Evolutionary conservation across 2,329 filamentous ascomycete species (phyloP).

Genomic region (Aspergillus hiratsukae): DNA sequence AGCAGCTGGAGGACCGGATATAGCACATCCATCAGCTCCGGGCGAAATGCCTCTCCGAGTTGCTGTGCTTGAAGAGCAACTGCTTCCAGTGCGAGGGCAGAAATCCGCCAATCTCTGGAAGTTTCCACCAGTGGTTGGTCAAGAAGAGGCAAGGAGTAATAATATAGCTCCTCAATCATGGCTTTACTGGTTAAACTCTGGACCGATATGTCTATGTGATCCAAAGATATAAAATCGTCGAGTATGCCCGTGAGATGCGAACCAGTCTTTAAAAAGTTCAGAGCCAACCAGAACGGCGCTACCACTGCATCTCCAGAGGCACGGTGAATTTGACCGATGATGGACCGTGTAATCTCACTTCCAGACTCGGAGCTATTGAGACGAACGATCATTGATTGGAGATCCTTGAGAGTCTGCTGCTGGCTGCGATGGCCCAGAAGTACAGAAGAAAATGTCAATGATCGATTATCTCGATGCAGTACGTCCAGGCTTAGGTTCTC

Average conservation of each 20-base stretch:
- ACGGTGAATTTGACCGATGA: constrained; percentile 61
- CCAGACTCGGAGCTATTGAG: constrained; percentile 44
- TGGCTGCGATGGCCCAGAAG: constrained; percentile 64
- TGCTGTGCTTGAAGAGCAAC: constrained; percentile 70
- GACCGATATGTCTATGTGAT: constrained; percentile 29
- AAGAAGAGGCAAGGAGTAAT: constrained; percentile 37
- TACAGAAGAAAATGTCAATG: constrained; percentile 54
- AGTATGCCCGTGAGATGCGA: constrained; percentile 51
- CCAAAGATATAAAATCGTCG: constrained; percentile 63
- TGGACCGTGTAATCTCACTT: constrained; percentile 55
- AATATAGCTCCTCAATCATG: constrained; percentile 44
- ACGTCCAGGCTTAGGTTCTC: constrained; percentile 25
- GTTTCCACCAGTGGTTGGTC: constrained; percentile 36
- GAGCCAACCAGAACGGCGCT: constrained; percentile 74
- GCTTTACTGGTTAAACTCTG: constrained; percentile 23
- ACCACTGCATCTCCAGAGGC: constrained; percentile 57
- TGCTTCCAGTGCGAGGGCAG: constrained; percentile 76
- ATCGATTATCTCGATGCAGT: constrained; percentile 17
- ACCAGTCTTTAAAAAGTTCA: constrained; percentile 63
- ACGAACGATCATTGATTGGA: constrained; percentile 58
- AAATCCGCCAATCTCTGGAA: constrained; percentile 62
- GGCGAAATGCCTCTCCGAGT: constrained; percentile 64
- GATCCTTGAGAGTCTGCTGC: constrained; percentile 56
- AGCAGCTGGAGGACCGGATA: constrained; percentile 90
- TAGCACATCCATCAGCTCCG: constrained; percentile 83